Conservation (phyloP, 1,284 basidiomycete species). For the Hymenochaete sp. region DNA sequence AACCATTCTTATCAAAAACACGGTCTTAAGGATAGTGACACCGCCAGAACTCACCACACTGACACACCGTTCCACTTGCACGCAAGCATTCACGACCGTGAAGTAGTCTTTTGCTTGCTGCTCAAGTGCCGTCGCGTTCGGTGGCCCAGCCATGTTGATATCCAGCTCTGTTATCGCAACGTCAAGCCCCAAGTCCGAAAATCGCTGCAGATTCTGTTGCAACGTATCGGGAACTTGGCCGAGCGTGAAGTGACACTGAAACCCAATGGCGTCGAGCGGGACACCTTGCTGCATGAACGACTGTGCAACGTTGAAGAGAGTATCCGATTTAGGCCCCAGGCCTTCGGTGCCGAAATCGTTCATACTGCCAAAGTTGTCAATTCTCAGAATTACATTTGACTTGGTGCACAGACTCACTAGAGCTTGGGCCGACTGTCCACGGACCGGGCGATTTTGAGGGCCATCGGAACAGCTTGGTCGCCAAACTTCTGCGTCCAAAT, state of each 20-base stretch:
- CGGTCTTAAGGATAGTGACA: background rate
- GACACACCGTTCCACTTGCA: constrained; percentile 20
- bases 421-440: constrained; percentile 12
- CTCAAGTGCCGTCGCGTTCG: constrained; percentile 14
- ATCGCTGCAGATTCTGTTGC: constrained; percentile 15
- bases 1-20: background rate
- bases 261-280: constrained; percentile 25
- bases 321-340: constrained; percentile 15
- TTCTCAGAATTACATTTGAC: background rate
- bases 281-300: constrained; percentile 14
- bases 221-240: constrained; percentile 14
- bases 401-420: constrained; percentile 6
- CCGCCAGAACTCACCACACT: constrained; percentile 15
- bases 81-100: constrained; percentile 23
- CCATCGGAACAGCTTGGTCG: constrained; percentile 14
- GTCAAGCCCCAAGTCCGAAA: constrained; percentile 21
- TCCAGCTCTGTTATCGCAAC: constrained; percentile 22
- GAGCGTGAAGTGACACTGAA: constrained; percentile 27
- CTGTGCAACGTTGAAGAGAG: constrained; percentile 12
- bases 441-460: constrained; percentile 11
- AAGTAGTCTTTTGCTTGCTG: constrained; percentile 21
- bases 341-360: constrained; percentile 17
- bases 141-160: constrained; percentile 16
- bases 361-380: constrained; percentile 4
- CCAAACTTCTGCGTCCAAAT: constrained; percentile 17